These are phyloP conservation scores for Phytomonas francai DNA, from an alignment of 208 protist species.

Conservation along the genomic window DNA sequence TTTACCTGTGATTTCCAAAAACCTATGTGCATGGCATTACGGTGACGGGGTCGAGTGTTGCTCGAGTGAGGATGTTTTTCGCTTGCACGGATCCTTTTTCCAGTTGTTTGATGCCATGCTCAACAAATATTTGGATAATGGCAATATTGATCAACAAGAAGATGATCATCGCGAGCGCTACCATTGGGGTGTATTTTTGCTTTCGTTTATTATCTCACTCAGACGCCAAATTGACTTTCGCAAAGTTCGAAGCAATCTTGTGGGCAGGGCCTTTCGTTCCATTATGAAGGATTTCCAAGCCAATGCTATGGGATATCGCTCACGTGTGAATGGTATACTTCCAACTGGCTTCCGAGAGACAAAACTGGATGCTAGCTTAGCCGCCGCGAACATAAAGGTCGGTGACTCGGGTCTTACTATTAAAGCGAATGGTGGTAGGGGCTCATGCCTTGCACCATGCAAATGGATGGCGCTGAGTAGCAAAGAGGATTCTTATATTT, in stretches of 20 bases:
- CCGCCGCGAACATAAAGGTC: constrained; percentile 40
- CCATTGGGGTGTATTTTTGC: constrained; percentile 49
- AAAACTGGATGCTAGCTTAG: constrained; percentile 24
- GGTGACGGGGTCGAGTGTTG: constrained; percentile 74
- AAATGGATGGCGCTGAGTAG: constrained; percentile 21
- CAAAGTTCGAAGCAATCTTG: constrained; percentile 27
- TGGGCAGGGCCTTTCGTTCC: constrained; percentile 13
- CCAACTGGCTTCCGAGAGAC: constrained; percentile 34
- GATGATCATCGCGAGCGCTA: constrained; percentile 11
- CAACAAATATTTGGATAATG: constrained; percentile 11
- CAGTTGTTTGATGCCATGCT: constrained; percentile 53
- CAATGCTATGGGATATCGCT: neutral
- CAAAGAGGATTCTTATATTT: constrained; percentile 9
- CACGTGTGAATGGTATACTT: constrained; percentile 46
- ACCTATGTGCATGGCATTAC: constrained; percentile 81
- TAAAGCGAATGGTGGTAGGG: constrained; percentile 36
- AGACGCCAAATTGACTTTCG: constrained; percentile 53
- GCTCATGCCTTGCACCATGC: constrained; percentile 62
- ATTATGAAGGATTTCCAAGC: constrained; percentile 14
- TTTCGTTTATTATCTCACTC: constrained; percentile 48
- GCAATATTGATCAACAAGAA: constrained; percentile 5
- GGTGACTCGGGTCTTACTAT: constrained; percentile 45
- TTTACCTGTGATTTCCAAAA: constrained; percentile 70
- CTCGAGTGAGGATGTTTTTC: constrained; percentile 65
- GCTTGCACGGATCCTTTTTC: constrained; percentile 73